These are phyloP conservation scores for Calonectria multiphialidica DNA, from an alignment of 2,329 filamentous ascomycete genomes.

Conservation along the genomic window DNA sequence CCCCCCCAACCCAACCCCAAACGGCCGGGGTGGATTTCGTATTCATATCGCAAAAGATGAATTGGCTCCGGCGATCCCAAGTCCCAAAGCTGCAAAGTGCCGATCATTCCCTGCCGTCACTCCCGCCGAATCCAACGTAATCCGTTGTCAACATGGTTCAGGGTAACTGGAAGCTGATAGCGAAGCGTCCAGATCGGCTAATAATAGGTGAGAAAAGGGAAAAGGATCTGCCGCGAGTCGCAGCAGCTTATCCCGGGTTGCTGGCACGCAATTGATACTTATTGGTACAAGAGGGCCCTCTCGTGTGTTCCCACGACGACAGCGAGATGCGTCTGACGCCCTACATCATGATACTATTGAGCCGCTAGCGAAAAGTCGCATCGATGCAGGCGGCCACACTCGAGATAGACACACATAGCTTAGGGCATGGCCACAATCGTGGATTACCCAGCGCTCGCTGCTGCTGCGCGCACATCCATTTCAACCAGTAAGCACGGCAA, in stretches of 20 bases:
- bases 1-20: neutral
- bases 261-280: neutral
- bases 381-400: neutral
- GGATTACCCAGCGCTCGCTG: neutral
- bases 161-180: neutral
- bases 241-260: neutral
- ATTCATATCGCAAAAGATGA: constrained; percentile 15
- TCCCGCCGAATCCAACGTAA: neutral
- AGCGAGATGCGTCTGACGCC: neutral
- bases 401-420: neutral
- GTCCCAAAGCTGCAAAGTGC: constrained; percentile 8
- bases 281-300: neutral
- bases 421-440: neutral
- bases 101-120: constrained; percentile 5
- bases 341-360: neutral
- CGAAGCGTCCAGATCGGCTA: neutral
- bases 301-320: neutral
- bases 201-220: constrained; percentile 5
- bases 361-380: constrained; percentile 3
- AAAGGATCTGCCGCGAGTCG: neutral
- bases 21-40: constrained; percentile 10
- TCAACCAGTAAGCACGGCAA: neutral
- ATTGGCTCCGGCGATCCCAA: constrained; percentile 10
- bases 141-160: neutral
- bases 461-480: neutral